phyloP scores from a whole-genome alignment of 345 rosid genomes.

The Salix arbutifolia region DNA sequence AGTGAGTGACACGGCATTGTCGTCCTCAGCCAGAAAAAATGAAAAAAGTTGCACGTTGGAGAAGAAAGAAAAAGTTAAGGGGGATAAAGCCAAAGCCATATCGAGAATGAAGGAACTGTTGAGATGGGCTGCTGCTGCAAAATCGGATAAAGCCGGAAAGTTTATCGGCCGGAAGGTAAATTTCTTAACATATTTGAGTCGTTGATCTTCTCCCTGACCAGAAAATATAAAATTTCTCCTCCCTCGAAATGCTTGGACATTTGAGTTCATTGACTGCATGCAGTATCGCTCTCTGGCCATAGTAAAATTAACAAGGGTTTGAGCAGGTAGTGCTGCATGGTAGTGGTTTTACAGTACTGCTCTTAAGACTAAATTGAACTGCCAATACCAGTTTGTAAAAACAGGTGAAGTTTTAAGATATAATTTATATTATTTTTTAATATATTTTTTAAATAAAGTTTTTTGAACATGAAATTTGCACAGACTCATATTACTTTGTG shows the following conservation, averaged over 20 bases:
- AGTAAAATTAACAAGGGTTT: too few species aligned
- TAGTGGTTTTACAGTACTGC: too few species aligned
- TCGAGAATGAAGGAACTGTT: slow-evolving; percentile 75
- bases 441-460: too few species aligned
- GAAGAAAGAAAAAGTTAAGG: slow-evolving; percentile 39
- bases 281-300: too few species aligned
- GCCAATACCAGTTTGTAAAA: too few species aligned
- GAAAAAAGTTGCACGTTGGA: slow-evolving; percentile 20
- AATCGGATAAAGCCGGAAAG: slow-evolving; percentile 61
- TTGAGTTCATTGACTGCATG: background rate
- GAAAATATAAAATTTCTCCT: background rate
- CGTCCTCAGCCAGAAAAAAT: slow-evolving; percentile 20
- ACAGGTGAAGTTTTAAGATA: too few species aligned
- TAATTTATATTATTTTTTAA: too few species aligned
- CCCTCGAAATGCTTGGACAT: background rate
- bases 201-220: background rate
- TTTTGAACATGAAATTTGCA: too few species aligned
- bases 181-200: background rate
- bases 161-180: slow-evolving; percentile 60
- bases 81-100: slow-evolving; percentile 49
- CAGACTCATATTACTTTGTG: fast-evolving
- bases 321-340: too few species aligned
- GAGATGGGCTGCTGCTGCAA: slow-evolving; percentile 74
- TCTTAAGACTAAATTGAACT: too few species aligned
- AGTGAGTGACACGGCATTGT: slow-evolving; percentile 24